These are phyloP conservation scores for Pythium scleroteichum DNA, from an alignment of 352 stramenopile species.

Conservation along the genomic window DNA sequence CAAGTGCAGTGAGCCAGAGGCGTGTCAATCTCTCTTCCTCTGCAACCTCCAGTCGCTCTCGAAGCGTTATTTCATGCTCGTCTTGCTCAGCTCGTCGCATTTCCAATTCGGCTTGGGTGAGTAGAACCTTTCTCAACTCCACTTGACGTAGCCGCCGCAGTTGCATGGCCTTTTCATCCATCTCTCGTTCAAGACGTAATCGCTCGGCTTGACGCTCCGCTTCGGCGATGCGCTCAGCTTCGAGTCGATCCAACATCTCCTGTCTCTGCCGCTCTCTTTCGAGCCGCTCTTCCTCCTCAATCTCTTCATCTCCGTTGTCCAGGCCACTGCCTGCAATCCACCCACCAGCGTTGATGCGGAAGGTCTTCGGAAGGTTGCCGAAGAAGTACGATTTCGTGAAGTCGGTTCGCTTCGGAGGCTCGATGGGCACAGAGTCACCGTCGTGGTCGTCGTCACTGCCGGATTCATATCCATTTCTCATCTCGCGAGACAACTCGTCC, in stretches of 20 bases:
- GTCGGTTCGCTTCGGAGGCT: constrained; percentile 57
- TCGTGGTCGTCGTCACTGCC: constrained; percentile 65
- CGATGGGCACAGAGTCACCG: constrained; percentile 27
- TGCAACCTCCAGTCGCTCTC: constrained; percentile 31
- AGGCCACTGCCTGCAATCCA: constrained; percentile 62
- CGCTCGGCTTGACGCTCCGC: constrained; percentile 53
- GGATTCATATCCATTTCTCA: constrained; percentile 23
- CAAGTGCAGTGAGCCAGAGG: constrained; percentile 32
- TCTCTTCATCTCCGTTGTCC: constrained; percentile 75
- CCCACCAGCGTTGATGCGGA: constrained; percentile 42
- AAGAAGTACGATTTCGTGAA: constrained; percentile 79
- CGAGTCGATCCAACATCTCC: constrained; percentile 56
- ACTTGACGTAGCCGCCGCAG: constrained; percentile 46
- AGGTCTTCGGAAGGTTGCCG: constrained; percentile 49
- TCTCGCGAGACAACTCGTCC: constrained; percentile 37
- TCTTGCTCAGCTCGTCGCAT: constrained; percentile 33
- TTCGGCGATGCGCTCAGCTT: constrained; percentile 58
- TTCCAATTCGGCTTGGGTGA: constrained; percentile 58
- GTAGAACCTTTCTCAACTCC: constrained; percentile 60
- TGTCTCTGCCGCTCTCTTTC: constrained; percentile 59
- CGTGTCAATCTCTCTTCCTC: constrained; percentile 39
- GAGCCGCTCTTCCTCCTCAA: constrained; percentile 65
- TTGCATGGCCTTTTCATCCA: constrained; percentile 60
- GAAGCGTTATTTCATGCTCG: constrained; percentile 30
- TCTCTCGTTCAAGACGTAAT: constrained; percentile 56